These are phyloP conservation scores for Sodiomyces alkalinus DNA, from an alignment of 2,329 filamentous ascomycete species.

Conservation along the genomic window DNA sequence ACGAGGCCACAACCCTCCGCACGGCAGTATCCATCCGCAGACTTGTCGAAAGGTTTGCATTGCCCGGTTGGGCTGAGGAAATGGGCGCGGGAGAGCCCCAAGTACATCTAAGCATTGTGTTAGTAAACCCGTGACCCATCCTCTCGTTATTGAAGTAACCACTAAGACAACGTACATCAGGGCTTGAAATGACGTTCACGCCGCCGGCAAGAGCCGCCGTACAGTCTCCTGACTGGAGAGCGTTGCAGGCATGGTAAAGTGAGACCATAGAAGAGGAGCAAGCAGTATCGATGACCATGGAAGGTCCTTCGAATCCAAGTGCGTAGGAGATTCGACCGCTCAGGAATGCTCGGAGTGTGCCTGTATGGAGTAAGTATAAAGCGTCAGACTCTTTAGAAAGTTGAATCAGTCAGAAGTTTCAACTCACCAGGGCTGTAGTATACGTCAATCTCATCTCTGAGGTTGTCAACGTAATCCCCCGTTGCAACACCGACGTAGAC, in stretches of 20 bases:
- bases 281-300: slow-evolving; percentile 19
- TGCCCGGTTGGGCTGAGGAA: slow-evolving; percentile 16
- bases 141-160: not conserved
- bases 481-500: slow-evolving; percentile 9
- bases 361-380: slow-evolving; percentile 13
- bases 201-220: slow-evolving; percentile 21
- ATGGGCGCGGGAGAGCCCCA: slow-evolving; percentile 10
- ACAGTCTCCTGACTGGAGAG: slow-evolving; percentile 16
- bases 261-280: slow-evolving; percentile 21
- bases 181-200: slow-evolving; percentile 17
- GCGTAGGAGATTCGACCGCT: slow-evolving; percentile 17
- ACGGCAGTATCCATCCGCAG: slow-evolving; percentile 31
- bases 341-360: slow-evolving; percentile 16
- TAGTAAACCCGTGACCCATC: not conserved
- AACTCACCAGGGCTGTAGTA: not conserved
- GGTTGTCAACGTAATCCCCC: slow-evolving; percentile 9
- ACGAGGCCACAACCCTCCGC: slow-evolving; percentile 30
- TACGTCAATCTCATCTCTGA: not conserved
- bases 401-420: slow-evolving; percentile 7
- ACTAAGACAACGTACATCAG: not conserved
- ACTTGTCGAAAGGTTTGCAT: slow-evolving; percentile 17
- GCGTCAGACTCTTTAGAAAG: no score
- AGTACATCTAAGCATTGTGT: slow-evolving; percentile 4
- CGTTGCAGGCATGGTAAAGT: slow-evolving; percentile 16
- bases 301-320: slow-evolving; percentile 20